Evolutionary conservation across 441 rosid genomes (phyloP).

Genomic region (Adansonia grandidieri): DNA sequence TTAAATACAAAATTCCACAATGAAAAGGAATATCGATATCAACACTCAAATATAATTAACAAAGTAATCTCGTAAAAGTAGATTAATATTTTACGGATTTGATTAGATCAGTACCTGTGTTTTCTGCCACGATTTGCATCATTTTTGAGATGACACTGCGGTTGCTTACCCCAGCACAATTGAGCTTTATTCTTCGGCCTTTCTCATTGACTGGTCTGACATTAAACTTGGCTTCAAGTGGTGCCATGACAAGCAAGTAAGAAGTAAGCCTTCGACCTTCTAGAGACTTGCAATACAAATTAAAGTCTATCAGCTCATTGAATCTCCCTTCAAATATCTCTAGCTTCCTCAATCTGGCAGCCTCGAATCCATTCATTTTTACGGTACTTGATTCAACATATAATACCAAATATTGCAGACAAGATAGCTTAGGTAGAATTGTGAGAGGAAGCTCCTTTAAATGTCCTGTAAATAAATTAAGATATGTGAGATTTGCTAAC

Average conservation of each 20-base stretch:
- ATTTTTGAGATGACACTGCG: no score
- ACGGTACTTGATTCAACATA: neutral
- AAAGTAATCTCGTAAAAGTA: neutral
- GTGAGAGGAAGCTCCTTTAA: neutral
- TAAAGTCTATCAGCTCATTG: neutral
- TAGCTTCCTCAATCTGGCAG: neutral
- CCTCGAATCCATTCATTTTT: neutral
- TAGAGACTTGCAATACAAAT: neutral
- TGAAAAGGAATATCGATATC: neutral
- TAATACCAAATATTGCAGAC: neutral
- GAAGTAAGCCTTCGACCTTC: neutral
- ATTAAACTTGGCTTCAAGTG: neutral
- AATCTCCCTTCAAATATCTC: neutral
- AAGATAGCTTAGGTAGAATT: neutral
- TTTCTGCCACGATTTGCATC: no score
- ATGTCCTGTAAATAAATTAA: neutral
- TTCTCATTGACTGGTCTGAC: neutral
- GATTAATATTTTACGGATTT: neutral
- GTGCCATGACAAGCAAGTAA: neutral
- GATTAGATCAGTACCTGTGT: neutral
- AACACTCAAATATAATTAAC: no score
- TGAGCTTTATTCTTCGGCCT: neutral
- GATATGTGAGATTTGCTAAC: slow-evolving; percentile 9
- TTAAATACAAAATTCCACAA: no score
- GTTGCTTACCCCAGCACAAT: neutral